A percentile compares a stretch with the other conserved stretches of the same genome.
Conservation (phyloP, 371 early-diverging fungal genomes). For the Saksenaea oblongispora region DNA sequence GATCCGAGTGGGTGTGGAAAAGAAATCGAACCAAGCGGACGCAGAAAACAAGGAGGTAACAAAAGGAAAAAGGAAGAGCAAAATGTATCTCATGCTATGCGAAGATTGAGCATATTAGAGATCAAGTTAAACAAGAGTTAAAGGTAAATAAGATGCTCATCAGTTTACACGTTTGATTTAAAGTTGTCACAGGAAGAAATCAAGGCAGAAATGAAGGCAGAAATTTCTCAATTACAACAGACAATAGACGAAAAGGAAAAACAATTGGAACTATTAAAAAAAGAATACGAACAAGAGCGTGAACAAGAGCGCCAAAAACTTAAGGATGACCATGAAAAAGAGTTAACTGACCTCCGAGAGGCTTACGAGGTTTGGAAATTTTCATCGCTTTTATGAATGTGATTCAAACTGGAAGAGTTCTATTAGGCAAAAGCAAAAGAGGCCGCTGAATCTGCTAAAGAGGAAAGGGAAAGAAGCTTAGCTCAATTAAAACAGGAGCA, state of each 20-base stretch:
- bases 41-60: not conserved
- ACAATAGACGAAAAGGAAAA: slow-evolving; percentile 7
- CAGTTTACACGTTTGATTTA: not conserved
- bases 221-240: not conserved
- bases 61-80: not conserved
- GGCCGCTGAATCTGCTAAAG: not conserved
- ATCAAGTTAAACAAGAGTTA: not conserved
- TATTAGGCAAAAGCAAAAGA: slow-evolving; percentile 15
- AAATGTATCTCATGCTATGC: not conserved
- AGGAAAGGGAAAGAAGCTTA: slow-evolving; percentile 1
- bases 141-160: slow-evolving; percentile 1
- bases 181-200: not conserved
- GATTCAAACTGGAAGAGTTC: not conserved
- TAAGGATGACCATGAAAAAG: slow-evolving; percentile 10
- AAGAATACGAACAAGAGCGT: slow-evolving; percentile 10
- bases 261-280: slow-evolving; percentile 1
- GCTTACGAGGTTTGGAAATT: not conserved
- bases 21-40: not conserved
- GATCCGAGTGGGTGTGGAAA: not conserved
- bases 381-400: not conserved
- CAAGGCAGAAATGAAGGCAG: slow-evolving; percentile 6
- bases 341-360: not conserved
- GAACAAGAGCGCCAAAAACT: slow-evolving; percentile 10
- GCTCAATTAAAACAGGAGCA: slow-evolving; percentile 7
- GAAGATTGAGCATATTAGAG: not conserved